A percentile compares a stretch with the other conserved stretches of the same genome.
Evolutionary conservation across 352 stramenopile species (phyloP).

Genomic region (Pythium plurisporium): DNA sequence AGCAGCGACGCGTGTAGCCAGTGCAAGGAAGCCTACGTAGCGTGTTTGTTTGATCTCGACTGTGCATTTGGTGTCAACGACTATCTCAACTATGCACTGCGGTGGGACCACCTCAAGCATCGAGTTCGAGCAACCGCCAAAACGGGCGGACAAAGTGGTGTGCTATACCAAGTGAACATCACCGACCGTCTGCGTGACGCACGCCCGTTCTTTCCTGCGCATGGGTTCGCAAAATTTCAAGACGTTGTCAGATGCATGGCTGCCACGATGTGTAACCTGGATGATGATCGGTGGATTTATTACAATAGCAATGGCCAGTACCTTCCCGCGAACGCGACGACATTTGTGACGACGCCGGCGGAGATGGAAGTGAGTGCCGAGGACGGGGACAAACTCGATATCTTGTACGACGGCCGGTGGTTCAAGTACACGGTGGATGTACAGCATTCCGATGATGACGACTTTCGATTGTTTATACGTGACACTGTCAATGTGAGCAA

Average conservation of each 20-base stretch:
- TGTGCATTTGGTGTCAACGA: slow-evolving; percentile 33
- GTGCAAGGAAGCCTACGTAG: slow-evolving; percentile 13
- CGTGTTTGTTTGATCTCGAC: slow-evolving; percentile 30
- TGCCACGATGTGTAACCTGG: slow-evolving; percentile 14
- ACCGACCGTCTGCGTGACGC: slow-evolving; percentile 19
- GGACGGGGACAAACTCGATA: neutral
- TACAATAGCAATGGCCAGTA: too few relatives aligned
- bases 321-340: neutral
- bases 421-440: neutral
- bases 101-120: neutral
- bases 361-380: neutral
- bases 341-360: neutral
- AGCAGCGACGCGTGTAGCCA: slow-evolving; percentile 20
- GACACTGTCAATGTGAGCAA: neutral
- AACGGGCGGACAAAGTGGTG: too few relatives aligned
- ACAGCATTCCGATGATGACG: neutral
- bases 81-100: slow-evolving; percentile 25
- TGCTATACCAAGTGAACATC: slow-evolving; percentile 6
- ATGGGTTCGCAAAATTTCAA: slow-evolving; percentile 27
- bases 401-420: neutral
- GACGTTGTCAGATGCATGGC: slow-evolving; percentile 30
- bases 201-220: slow-evolving; percentile 23
- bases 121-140: neutral
- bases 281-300: neutral
- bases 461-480: neutral